Conservation (phyloP, 495 filamentous ascomycete genomes). For the Penicillium verhagenii region DNA sequence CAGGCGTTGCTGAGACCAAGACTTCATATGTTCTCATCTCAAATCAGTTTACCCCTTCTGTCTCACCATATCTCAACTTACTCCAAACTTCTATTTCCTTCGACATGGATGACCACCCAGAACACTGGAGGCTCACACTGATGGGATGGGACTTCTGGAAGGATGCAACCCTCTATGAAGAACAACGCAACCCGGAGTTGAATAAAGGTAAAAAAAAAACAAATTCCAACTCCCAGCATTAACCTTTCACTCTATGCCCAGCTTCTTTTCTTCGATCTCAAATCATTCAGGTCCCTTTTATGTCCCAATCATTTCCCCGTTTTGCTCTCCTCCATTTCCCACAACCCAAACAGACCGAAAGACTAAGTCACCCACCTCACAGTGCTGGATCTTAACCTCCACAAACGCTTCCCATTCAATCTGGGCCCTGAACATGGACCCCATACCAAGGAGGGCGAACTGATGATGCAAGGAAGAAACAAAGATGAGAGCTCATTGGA, state of each 20-base stretch:
- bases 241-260: too few species aligned
- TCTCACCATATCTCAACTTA: too few species aligned
- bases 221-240: too few species aligned
- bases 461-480: background rate
- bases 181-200: background rate
- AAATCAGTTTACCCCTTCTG: background rate
- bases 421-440: conserved; percentile 18
- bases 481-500: background rate
- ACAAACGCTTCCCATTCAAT: conserved; percentile 32
- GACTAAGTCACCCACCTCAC: background rate
- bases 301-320: background rate
- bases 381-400: conserved; percentile 17
- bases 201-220: conserved; percentile 8
- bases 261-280: too few species aligned
- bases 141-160: conserved; percentile 34
- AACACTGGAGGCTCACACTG: conserved; percentile 32
- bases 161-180: conserved; percentile 17
- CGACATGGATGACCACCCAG: conserved; percentile 26
- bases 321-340: background rate
- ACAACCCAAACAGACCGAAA: background rate
- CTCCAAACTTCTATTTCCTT: background rate
- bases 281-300: background rate
- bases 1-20: background rate
- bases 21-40: background rate
- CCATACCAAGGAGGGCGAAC: background rate